A percentile compares a stretch with the other conserved stretches of the same genome.
These are phyloP conservation scores for Recurvomyces mirabilis DNA, from an alignment of 495 filamentous ascomycete genomes.

Conservation along the genomic window DNA sequence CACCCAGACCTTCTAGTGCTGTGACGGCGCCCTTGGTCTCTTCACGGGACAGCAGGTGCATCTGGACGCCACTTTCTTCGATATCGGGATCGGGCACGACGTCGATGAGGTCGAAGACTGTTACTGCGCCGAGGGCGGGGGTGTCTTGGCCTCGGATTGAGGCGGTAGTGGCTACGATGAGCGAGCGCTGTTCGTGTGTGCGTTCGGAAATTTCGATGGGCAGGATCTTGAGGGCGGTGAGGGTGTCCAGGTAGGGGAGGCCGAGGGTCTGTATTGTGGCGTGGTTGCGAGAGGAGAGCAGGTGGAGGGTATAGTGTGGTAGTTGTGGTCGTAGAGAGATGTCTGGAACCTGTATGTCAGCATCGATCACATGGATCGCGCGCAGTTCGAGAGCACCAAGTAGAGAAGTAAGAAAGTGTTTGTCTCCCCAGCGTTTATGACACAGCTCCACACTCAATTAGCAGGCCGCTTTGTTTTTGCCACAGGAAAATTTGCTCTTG, in stretches of 20 bases:
- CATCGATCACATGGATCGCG: too few relatives aligned
- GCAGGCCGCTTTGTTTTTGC: too few relatives aligned
- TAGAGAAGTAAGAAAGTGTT: too few relatives aligned
- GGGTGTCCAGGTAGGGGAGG: slow-evolving; percentile 32
- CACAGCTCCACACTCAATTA: too few relatives aligned
- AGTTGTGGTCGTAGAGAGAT: slow-evolving; percentile 12
- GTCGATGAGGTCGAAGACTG: slow-evolving; percentile 77
- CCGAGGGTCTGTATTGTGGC: slow-evolving; percentile 9
- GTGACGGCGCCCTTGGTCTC: slow-evolving; percentile 92
- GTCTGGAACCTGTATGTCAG: slow-evolving; percentile 1
- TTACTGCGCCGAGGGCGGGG: slow-evolving; percentile 69
- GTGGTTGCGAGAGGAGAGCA: slow-evolving; percentile 11
- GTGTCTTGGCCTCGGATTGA: slow-evolving; percentile 79
- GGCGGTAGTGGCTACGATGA: slow-evolving; percentile 75
- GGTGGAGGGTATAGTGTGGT: slow-evolving; percentile 17
- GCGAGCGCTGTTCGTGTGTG: slow-evolving; percentile 69
- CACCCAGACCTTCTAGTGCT: slow-evolving; percentile 51
- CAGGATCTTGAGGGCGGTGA: slow-evolving; percentile 71
- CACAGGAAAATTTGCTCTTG: slow-evolving; percentile 36
- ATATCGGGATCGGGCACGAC: slow-evolving; percentile 81
- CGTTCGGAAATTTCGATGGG: slow-evolving; percentile 82
- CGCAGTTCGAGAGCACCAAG: too few relatives aligned
- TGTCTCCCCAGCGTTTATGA: too few relatives aligned
- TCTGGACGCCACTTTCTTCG: slow-evolving; percentile 69
- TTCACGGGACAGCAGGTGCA: slow-evolving; percentile 80